Base-by-base conservation (phyloP, 148 eudicot species). In the Arbutus unedo region DNA sequence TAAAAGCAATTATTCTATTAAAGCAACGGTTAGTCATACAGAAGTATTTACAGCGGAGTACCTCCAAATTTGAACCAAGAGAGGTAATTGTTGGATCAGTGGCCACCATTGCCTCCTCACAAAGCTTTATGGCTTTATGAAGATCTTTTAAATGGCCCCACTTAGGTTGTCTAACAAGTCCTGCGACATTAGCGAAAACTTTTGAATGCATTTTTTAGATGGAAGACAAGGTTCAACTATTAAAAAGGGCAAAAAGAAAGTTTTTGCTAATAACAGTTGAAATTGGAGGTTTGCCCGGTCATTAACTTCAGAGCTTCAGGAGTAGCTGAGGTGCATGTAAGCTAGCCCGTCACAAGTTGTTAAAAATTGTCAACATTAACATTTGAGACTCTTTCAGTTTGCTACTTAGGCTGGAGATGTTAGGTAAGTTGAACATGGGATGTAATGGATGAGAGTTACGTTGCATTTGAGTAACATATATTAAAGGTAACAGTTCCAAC, bases 141-240 rank as follows among this genome's bases (percentile, higher is more conserved):
- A 96, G 73, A 81, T 96, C 99, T 87, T 89, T 92, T 77, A 96
- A 87, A 67, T 96, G 99, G 50, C 99, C 99, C 93, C 93, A 96
- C 85, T 96, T 96, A 14, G 99, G 98, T 84, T 96, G 94, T 81
- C 89, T 88, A 71, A 87, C 57, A 80, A 87, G 86, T 64, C 99
- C 99, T 96, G 79, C 48, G 71, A 31, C 8, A 53, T 82, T 48
- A 4, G 56, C 38, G 55, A 8, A 67, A 15, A 54, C 43, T 3
- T 31, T 48, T 38, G 14, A 44, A 80, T 3, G 60, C 50, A 19
- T 66, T 31, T 23, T 50, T 8, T 66, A 76, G 19, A 44, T 66
- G 78, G 48, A 57, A 25, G 77, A 79, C 43, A 66, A 4, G 44
- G 44, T 50, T 60, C 62, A 14, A 79, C 7, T 47, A 72, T 57